phyloP scores from a whole-genome alignment of 805 yeast species.

The Hanseniaspora meyeri region DNA sequence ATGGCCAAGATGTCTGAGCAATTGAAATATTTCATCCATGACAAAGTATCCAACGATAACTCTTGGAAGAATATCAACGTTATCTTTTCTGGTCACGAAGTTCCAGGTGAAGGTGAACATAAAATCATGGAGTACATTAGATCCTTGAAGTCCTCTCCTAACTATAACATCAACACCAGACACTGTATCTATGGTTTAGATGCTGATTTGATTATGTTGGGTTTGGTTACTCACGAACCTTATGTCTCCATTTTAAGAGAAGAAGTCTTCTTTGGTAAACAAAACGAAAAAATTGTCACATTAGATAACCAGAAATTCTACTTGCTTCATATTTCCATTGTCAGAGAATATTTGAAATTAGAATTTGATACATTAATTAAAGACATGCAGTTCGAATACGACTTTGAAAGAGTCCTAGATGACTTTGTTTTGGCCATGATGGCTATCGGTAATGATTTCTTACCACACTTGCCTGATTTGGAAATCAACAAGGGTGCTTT shows the following conservation, averaged over 20 bases:
- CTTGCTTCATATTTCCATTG: constrained; percentile 69
- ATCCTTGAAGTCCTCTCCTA: constrained; percentile 57
- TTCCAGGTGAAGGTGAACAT: constrained; percentile 98
- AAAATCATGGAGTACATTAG: constrained; percentile 90
- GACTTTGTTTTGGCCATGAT: constrained; percentile 86
- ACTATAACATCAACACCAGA: constrained; percentile 66
- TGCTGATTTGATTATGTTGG: constrained; percentile 91
- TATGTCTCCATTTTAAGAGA: constrained; percentile 89
- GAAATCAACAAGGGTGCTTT: constrained; percentile 92
- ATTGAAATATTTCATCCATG: constrained; percentile 75
- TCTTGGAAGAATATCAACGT: constrained; percentile 72
- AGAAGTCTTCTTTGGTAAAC: constrained; percentile 77
- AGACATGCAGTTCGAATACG: constrained; percentile 50
- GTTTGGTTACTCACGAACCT: constrained; percentile 86
- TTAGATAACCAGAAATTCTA: constrained; percentile 71
- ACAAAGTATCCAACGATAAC: constrained; percentile 74
- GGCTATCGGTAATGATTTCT: constrained; percentile 94
- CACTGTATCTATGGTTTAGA: constrained; percentile 94
- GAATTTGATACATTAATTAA: constrained; percentile 68
- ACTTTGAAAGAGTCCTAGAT: constrained; percentile 81
- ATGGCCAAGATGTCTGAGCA: constrained; percentile 80
- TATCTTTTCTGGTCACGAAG: constrained; percentile 84
- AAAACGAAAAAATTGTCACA: constrained; percentile 27
- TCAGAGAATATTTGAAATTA: constrained; percentile 79
- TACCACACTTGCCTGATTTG: constrained; percentile 90